These are phyloP conservation scores for Yarrowia deformans DNA, from an alignment of 805 yeast genomes.

Conservation along the genomic window DNA sequence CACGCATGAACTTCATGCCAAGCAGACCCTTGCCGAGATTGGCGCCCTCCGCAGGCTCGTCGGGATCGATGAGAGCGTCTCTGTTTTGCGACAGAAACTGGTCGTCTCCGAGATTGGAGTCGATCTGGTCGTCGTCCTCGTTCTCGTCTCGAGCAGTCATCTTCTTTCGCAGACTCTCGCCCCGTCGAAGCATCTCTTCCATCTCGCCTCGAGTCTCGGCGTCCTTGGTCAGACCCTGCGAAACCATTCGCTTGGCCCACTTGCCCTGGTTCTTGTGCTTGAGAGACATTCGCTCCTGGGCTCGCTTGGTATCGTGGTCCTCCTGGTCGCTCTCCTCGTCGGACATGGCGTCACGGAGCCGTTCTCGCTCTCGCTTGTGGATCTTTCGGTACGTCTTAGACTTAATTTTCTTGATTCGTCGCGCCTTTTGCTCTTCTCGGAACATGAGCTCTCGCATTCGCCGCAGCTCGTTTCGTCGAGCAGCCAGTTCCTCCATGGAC, in stretches of 20 bases:
- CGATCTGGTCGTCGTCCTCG: slow-evolving; percentile 54
- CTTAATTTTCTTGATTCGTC: slow-evolving; percentile 91
- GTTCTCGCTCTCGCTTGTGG: slow-evolving; percentile 80
- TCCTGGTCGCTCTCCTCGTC: slow-evolving; percentile 59
- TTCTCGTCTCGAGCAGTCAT: slow-evolving; percentile 70
- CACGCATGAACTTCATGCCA: slow-evolving; percentile 94
- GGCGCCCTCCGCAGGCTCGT: slow-evolving; percentile 45
- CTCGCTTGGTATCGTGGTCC: slow-evolving; percentile 77
- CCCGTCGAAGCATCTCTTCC: slow-evolving; percentile 92
- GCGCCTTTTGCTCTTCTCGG: slow-evolving; percentile 90
- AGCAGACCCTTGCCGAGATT: slow-evolving; percentile 85
- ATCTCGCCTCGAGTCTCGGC: slow-evolving; percentile 82
- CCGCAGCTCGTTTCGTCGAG: slow-evolving; percentile 81
- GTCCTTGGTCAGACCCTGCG: slow-evolving; percentile 90
- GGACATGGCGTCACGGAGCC: slow-evolving; percentile 69
- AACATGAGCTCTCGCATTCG: slow-evolving; percentile 96
- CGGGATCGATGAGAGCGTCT: slow-evolving; percentile 46
- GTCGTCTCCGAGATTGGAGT: slow-evolving; percentile 53
- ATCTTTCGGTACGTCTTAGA: slow-evolving; percentile 88
- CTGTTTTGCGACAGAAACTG: slow-evolving; percentile 49
- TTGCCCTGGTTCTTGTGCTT: slow-evolving; percentile 86
- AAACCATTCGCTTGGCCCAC: slow-evolving; percentile 92
- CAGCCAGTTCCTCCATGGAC: slow-evolving; percentile 77
- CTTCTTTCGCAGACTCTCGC: slow-evolving; percentile 75
- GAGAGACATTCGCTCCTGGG: slow-evolving; percentile 89